Evolutionary conservation across 768 basidiomycete genomes (phyloP).

Genomic region (Serendipita sp.): DNA sequence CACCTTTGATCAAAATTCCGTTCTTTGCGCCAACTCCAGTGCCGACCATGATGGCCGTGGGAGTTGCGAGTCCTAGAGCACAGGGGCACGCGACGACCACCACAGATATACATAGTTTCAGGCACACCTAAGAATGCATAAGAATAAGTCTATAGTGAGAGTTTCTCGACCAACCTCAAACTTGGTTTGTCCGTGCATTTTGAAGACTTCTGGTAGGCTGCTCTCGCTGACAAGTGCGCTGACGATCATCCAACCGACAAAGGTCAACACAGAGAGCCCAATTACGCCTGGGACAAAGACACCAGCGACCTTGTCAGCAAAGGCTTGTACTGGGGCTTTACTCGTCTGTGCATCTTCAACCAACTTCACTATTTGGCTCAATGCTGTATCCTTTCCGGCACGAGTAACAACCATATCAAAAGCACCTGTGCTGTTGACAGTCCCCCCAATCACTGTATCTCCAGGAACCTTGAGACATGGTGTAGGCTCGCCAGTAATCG

Average conservation of each 20-base stretch:
- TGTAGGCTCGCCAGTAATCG: conserved; percentile 86
- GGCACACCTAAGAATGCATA: conserved; percentile 34
- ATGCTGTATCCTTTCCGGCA: conserved; percentile 89
- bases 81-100: conserved; percentile 98
- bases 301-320: conserved; percentile 87
- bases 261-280: conserved; percentile 62
- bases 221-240: conserved; percentile 39
- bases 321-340: conserved; percentile 95
- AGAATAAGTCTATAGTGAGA: neutral
- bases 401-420: conserved; percentile 93
- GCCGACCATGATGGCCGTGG: conserved; percentile 98
- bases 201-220: conserved; percentile 70
- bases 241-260: conserved; percentile 67
- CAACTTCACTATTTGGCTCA: conserved; percentile 89
- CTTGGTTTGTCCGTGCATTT: conserved; percentile 62
- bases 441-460: conserved; percentile 85
- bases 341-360: conserved; percentile 97
- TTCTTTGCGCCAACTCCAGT: conserved; percentile 94
- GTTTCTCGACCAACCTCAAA: conserved; percentile 32
- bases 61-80: conserved; percentile 87
- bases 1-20: conserved; percentile 96
- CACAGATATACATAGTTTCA: conserved; percentile 95
- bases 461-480: conserved; percentile 74
- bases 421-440: conserved; percentile 91
- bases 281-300: conserved; percentile 91